A percentile compares a stretch with the other conserved stretches of the same genome.
Evolutionary conservation across 2,329 filamentous ascomycete species (phyloP).

Genomic region (Ophiognomonia clavigignenti-juglandacearum): DNA sequence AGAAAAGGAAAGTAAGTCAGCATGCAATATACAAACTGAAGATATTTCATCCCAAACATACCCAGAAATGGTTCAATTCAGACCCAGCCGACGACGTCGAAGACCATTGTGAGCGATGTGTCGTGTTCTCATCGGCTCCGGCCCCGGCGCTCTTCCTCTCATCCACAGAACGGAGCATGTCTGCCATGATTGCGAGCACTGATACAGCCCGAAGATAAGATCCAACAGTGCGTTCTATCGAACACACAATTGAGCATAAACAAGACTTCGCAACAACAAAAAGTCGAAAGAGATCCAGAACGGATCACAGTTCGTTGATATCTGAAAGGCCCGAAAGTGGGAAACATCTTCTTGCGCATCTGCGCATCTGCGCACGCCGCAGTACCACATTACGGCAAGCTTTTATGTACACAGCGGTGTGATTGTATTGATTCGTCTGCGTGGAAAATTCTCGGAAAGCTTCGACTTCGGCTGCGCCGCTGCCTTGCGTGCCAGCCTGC

Average conservation of each 20-base stretch:
- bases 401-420: not conserved
- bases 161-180: too few species aligned
- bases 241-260: conserved; percentile 15
- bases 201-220: too few species aligned
- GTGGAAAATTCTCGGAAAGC: too few species aligned
- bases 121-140: conserved; percentile 2
- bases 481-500: too few species aligned
- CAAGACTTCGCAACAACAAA: conserved; percentile 12
- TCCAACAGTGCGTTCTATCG: too few species aligned
- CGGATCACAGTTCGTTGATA: not conserved
- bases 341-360: conserved; percentile 3
- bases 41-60: not conserved
- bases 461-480: too few species aligned
- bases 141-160: conserved; percentile 3
- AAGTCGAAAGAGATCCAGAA: not conserved
- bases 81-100: conserved; percentile 15
- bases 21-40: not conserved
- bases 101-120: conserved; percentile 7
- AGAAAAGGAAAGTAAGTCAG: not conserved
- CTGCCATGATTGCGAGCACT: too few species aligned
- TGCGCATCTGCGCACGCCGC: conserved; percentile 1
- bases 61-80: conserved; percentile 13
- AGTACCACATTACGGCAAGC: too few species aligned
- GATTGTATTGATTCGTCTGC: too few species aligned
- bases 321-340: conserved; percentile 8